A percentile compares a stretch with the other conserved stretches of the same genome.
Conservation (phyloP, 2,329 filamentous ascomycete species). For the Fusarium pseudoanthophilum region DNA sequence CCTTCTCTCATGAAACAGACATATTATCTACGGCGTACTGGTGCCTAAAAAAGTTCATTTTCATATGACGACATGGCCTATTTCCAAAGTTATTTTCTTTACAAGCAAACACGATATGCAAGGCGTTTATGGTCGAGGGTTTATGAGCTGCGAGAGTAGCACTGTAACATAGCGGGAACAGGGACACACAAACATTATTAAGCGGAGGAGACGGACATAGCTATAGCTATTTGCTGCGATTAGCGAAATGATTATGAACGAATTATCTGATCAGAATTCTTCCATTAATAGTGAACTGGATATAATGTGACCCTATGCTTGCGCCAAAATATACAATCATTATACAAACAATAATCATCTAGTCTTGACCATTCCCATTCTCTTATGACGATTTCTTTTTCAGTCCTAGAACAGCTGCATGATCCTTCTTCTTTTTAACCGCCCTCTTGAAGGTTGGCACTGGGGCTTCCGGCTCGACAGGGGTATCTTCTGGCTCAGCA, state of each 20-base stretch:
- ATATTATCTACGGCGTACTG: constrained; percentile 18
- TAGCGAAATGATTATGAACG: constrained; percentile 29
- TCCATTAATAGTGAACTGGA: background rate
- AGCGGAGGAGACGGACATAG: background rate
- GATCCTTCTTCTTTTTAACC: constrained; percentile 89
- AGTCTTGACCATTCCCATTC: no score
- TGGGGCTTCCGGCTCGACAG: background rate
- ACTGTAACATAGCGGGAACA: constrained; percentile 14
- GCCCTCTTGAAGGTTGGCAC: constrained; percentile 72
- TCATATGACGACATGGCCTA: constrained; percentile 22
- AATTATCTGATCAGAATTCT: background rate
- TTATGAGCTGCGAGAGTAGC: background rate
- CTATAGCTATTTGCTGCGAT: background rate
- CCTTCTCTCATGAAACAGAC: constrained; percentile 3
- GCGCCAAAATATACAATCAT: background rate
- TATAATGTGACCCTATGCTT: background rate
- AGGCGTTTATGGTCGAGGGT: constrained; percentile 29
- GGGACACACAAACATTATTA: background rate
- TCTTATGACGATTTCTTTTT: constrained; percentile 78
- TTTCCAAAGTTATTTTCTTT: constrained; percentile 14
- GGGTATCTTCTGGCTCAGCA: constrained; percentile 45
- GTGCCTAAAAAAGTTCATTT: constrained; percentile 32
- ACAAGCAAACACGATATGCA: constrained; percentile 30
- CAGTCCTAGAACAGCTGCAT: constrained; percentile 79
- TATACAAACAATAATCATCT: background rate